phyloP scores from a whole-genome alignment of 2,329 filamentous ascomycete genomes.

The Dactylellina haptotyla region DNA sequence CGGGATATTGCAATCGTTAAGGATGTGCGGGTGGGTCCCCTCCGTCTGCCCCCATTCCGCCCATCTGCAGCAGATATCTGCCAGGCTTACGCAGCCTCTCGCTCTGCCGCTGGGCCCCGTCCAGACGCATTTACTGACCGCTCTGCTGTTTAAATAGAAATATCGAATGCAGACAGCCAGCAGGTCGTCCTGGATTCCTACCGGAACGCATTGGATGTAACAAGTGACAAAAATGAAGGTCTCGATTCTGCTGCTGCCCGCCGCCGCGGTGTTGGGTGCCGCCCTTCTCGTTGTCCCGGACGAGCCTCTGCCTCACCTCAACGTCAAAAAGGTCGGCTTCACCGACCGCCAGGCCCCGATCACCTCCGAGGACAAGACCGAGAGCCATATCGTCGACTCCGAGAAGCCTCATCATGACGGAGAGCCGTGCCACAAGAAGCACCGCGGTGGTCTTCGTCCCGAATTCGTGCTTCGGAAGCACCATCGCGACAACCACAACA shows the following conservation, averaged over 20 bases:
- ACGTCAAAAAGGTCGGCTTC: conserved; percentile 21
- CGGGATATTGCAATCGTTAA: no score
- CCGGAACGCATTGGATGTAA: no score
- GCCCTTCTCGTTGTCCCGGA: conserved; percentile 45
- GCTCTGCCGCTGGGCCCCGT: background rate
- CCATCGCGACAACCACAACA: background rate
- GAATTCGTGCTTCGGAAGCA: conserved; percentile 32
- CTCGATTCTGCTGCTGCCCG: conserved; percentile 46
- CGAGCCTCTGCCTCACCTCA: conserved; percentile 24
- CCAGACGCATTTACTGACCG: no score
- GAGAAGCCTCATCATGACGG: conserved; percentile 8
- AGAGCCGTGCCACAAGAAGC: conserved; percentile 14
- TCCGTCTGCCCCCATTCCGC: no score
- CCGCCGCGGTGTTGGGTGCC: conserved; percentile 40
- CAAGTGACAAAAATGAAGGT: conserved; percentile 42
- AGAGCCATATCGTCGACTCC: background rate
- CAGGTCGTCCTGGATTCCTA: no score
- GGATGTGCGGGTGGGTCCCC: no score
- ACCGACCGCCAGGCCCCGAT: conserved; percentile 43
- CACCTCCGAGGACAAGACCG: conserved; percentile 28
- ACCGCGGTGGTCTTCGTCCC: conserved; percentile 3
- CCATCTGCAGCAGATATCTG: background rate
- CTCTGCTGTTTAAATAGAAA: background rate
- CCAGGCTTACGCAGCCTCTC: background rate
- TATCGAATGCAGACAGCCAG: no score